Conservation (phyloP, 176 grass and related monocot genomes). For the Otatea glauca region DNA sequence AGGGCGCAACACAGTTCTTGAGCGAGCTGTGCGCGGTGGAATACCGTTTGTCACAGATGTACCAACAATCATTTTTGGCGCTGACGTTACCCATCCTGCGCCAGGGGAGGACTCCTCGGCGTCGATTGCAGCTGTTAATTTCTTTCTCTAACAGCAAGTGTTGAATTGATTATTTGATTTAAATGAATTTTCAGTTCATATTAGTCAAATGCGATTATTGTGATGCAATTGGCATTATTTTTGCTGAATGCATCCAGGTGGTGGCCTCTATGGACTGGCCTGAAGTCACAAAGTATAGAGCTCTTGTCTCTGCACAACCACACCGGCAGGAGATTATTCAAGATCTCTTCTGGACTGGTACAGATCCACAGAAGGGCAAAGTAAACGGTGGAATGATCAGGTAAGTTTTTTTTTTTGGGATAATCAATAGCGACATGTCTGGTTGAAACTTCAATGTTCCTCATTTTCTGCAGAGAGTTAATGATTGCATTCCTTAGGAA, state of each 20-base stretch:
- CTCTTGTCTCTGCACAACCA: slow-evolving; percentile 73
- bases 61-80: slow-evolving; percentile 78
- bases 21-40: slow-evolving; percentile 2
- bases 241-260: slow-evolving; percentile 49
- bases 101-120: slow-evolving; percentile 66
- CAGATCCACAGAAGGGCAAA: slow-evolving; percentile 47
- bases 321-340: slow-evolving; percentile 74
- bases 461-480: background rate
- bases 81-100: slow-evolving; percentile 77
- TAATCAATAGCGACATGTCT: background rate
- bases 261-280: slow-evolving; percentile 91
- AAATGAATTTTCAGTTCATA: background rate
- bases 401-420: slow-evolving; percentile 30
- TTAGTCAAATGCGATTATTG: background rate
- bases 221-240: background rate
- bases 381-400: slow-evolving; percentile 66
- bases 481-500: slow-evolving; percentile 28
- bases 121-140: slow-evolving; percentile 70
- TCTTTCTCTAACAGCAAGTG: background rate
- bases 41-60: slow-evolving; percentile 47
- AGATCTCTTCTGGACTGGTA: slow-evolving; percentile 55
- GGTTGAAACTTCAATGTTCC: background rate
- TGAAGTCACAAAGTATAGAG: slow-evolving; percentile 64
- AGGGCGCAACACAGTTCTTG: slow-evolving; percentile 70
- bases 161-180: background rate